These are phyloP conservation scores for Periglandula ipomoeae DNA, from an alignment of 2,329 filamentous ascomycete species.

Conservation along the genomic window DNA sequence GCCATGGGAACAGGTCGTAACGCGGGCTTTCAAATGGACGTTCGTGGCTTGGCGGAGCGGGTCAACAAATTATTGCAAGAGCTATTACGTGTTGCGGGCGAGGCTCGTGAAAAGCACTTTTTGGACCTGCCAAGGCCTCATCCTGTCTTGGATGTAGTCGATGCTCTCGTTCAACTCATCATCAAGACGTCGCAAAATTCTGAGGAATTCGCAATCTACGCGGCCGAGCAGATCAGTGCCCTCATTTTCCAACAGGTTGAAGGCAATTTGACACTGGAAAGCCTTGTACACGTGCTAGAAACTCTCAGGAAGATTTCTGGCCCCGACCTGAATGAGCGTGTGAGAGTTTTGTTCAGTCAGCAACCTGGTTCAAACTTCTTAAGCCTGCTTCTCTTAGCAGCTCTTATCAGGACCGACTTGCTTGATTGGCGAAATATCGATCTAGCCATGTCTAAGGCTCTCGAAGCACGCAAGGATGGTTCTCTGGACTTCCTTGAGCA, in stretches of 20 bases:
- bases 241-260: constrained; percentile 47
- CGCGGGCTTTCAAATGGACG: constrained; percentile 39
- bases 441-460: constrained; percentile 60
- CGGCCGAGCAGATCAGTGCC: constrained; percentile 50
- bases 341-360: constrained; percentile 46
- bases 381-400: constrained; percentile 47
- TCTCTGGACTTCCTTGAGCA: constrained; percentile 74
- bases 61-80: constrained; percentile 50
- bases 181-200: constrained; percentile 54
- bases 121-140: constrained; percentile 49
- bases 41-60: constrained; percentile 42
- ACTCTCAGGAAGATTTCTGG: constrained; percentile 51
- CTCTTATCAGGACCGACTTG: constrained; percentile 50
- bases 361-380: constrained; percentile 48
- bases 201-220: constrained; percentile 49
- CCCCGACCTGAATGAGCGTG: constrained; percentile 42
- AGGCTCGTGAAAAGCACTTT: constrained; percentile 51
- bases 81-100: constrained; percentile 43
- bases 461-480: constrained; percentile 60
- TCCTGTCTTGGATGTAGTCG: constrained; percentile 51
- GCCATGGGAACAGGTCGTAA: constrained; percentile 41
- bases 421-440: constrained; percentile 59
- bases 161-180: constrained; percentile 51
- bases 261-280: constrained; percentile 49
- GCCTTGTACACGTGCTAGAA: constrained; percentile 52